phyloP scores from a whole-genome alignment of 2,329 filamentous ascomycete genomes.

The Paecilomyces sp. region DNA sequence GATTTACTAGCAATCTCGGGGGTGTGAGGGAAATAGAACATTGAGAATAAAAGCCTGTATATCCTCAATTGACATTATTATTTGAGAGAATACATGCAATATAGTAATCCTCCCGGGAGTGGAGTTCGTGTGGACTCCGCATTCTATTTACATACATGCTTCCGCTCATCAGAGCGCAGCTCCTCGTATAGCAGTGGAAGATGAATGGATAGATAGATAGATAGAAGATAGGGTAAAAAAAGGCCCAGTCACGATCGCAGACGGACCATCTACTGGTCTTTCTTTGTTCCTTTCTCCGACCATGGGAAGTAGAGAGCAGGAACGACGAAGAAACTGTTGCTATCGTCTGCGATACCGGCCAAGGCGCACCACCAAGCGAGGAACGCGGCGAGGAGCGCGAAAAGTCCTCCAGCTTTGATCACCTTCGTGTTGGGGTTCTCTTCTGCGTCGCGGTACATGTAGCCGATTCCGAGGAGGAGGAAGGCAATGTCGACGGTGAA shows the following conservation, averaged over 20 bases:
- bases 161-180: too few species aligned
- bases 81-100: too few species aligned
- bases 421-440: conserved; percentile 37
- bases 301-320: conserved; percentile 88
- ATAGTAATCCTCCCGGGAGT: too few species aligned
- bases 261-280: not conserved
- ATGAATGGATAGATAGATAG: not conserved
- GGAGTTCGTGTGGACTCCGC: too few species aligned
- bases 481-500: conserved; percentile 66
- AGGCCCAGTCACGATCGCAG: not conserved
- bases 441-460: conserved; percentile 45
- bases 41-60: too few species aligned
- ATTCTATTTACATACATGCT: too few species aligned
- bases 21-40: too few species aligned
- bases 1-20: too few species aligned
- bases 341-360: conserved; percentile 63
- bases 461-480: conserved; percentile 58
- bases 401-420: conserved; percentile 63
- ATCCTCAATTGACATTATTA: too few species aligned
- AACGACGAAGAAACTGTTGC: conserved; percentile 73
- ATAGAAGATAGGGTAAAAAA: not conserved
- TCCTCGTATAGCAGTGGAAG: not conserved
- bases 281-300: conserved; percentile 61
- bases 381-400: conserved; percentile 68
- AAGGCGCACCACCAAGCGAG: conserved; percentile 79